A percentile compares a stretch with the other conserved stretches of the same genome.
phyloP scores from a whole-genome alignment of 345 rosid genomes.

The Euclidium syriacum region DNA sequence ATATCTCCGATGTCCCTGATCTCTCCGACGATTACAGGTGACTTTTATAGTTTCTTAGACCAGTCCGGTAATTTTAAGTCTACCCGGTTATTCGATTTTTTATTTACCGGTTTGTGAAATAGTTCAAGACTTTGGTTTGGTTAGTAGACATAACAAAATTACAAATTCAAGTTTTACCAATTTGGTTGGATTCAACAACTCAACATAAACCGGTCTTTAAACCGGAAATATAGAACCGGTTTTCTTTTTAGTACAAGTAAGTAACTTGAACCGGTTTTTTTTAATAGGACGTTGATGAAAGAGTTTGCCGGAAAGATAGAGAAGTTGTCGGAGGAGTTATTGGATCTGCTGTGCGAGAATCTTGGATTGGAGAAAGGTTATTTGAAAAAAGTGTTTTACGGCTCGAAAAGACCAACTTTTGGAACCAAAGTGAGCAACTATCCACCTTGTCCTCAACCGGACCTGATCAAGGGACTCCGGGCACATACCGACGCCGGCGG shows the following conservation, averaged over 20 bases:
- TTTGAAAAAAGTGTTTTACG: constrained; percentile 58
- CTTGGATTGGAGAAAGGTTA: constrained; percentile 80
- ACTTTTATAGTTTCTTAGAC: neutral
- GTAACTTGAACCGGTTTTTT: neutral
- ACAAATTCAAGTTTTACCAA: too few species aligned
- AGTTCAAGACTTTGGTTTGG: too few species aligned
- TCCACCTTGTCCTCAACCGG: constrained; percentile 96
- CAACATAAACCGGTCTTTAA: neutral
- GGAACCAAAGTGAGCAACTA: constrained; percentile 95
- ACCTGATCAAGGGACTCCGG: constrained; percentile 80
- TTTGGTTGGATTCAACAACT: neutral
- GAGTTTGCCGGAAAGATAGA: constrained; percentile 68
- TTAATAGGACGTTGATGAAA: constrained; percentile 56
- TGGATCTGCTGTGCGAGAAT: constrained; percentile 80
- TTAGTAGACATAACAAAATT: too few species aligned
- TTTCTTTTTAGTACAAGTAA: neutral
- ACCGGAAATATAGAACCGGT: neutral
- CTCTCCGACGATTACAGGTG: constrained; percentile 75
- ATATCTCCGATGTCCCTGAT: constrained; percentile 63
- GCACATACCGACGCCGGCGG: constrained; percentile 99
- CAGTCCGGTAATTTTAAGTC: too few species aligned
- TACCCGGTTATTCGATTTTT: neutral
- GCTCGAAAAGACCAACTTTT: constrained; percentile 66
- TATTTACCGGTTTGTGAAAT: neutral
- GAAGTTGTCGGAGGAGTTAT: constrained; percentile 74